Evolutionary conservation across 306 rosid genomes (phyloP).

Genomic region (Elaeagnus macrophylla): DNA sequence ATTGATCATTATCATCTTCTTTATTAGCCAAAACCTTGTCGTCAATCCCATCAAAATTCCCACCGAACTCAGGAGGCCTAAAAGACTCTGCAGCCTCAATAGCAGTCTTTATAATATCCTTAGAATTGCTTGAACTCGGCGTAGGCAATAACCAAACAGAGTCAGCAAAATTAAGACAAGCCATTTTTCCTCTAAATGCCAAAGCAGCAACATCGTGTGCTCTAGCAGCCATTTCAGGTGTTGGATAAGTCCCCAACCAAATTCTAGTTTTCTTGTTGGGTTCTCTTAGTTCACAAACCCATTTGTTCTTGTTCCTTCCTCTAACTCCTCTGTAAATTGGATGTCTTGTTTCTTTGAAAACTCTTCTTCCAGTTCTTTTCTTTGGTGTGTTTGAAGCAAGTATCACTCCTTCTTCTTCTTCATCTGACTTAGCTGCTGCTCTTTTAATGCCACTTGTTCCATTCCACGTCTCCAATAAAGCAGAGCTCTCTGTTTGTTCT

Average conservation of each 20-base stretch:
- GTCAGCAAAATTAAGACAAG: conserved; percentile 76
- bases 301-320: conserved; percentile 54
- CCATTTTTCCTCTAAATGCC: conserved; percentile 41
- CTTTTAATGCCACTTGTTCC: background rate
- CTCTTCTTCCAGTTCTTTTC: conserved; percentile 57
- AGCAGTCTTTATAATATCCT: conserved; percentile 49
- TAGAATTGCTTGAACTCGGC: conserved; percentile 37
- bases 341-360: conserved; percentile 74
- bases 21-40: background rate
- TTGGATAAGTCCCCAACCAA: conserved; percentile 82
- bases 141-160: conserved; percentile 39
- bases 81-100: conserved; percentile 44
- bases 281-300: conserved; percentile 83
- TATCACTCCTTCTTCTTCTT: conserved; percentile 17
- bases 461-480: conserved; percentile 18
- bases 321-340: conserved; percentile 75
- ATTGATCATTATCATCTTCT: background rate
- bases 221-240: conserved; percentile 77
- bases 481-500: conserved; percentile 1
- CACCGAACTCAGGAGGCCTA: conserved; percentile 14
- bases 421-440: conserved; percentile 25
- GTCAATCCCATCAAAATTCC: background rate
- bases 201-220: conserved; percentile 85
- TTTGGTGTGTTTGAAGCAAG: conserved; percentile 56
- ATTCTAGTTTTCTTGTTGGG: conserved; percentile 51